Evolutionary conservation across 768 basidiomycete genomes (phyloP).

Genomic region (Glaciozyma antarctica): DNA sequence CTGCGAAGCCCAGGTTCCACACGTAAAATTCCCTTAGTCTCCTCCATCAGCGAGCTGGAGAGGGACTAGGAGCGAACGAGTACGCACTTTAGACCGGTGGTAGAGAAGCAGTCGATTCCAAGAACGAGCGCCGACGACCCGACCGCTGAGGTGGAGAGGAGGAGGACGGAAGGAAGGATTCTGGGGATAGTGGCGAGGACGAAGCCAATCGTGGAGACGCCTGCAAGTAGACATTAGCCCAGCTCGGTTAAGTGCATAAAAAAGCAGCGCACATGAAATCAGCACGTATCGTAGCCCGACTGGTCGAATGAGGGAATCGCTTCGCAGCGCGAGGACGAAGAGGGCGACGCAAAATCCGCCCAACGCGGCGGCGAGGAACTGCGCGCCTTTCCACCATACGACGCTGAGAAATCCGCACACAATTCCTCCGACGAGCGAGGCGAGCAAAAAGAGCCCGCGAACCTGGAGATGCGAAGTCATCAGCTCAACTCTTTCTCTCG

Average conservation of each 20-base stretch:
- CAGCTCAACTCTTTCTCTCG: too few relatives aligned
- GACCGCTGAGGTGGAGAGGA: slow-evolving; percentile 7
- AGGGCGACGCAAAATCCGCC: slow-evolving; percentile 79
- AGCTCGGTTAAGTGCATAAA: not conserved
- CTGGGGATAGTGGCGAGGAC: not conserved
- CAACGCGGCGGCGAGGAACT: slow-evolving; percentile 61
- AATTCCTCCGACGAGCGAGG: slow-evolving; percentile 66
- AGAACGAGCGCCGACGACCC: slow-evolving; percentile 84
- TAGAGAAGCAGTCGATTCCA: slow-evolving; percentile 49
- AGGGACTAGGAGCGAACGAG: not conserved
- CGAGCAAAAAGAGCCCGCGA: slow-evolving; percentile 81
- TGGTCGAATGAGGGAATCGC: slow-evolving; percentile 68
- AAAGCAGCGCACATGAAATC: slow-evolving; percentile 55
- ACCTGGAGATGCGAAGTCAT: too few relatives aligned
- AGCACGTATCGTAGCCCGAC: slow-evolving; percentile 81
- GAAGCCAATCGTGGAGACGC: slow-evolving; percentile 5
- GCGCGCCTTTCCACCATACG: slow-evolving; percentile 85
- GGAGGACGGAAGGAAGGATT: not conserved
- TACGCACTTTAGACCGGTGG: slow-evolving; percentile 11
- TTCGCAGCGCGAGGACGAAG: slow-evolving; percentile 75
- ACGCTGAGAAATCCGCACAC: slow-evolving; percentile 76
- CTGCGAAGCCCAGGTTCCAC: slow-evolving; percentile 81
- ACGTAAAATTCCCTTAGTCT: slow-evolving; percentile 79
- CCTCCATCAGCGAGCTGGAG: too few relatives aligned
- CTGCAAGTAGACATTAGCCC: not conserved